phyloP scores from a whole-genome alignment of 2,329 filamentous ascomycete species.

The Fonsecaea multimorphosa region DNA sequence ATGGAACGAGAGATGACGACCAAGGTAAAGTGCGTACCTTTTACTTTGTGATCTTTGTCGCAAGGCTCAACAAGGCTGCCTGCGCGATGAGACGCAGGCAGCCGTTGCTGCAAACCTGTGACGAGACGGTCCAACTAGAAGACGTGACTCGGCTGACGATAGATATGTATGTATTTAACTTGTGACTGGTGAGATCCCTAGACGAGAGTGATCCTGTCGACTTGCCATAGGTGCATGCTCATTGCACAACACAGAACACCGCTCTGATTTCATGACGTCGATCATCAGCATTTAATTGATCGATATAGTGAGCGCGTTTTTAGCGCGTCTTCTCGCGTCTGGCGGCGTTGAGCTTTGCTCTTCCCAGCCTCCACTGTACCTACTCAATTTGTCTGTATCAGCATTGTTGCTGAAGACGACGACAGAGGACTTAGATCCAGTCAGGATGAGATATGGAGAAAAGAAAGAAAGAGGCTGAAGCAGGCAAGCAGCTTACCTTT shows the following conservation, averaged over 20 bases:
- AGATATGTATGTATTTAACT: not conserved
- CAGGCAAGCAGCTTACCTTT: not conserved
- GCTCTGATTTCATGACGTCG: not conserved
- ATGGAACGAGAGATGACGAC: not conserved
- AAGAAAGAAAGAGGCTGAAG: not conserved
- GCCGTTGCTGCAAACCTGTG: not conserved
- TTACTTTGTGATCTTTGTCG: not conserved
- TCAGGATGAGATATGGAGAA: too few species aligned
- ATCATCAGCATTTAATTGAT: not conserved
- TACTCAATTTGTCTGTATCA: too few species aligned
- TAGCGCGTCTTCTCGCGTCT: not conserved
- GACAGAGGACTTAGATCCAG: not conserved
- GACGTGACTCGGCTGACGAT: not conserved
- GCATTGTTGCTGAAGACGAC: not conserved
- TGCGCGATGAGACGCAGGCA: not conserved
- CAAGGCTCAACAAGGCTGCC: slow-evolving; percentile 4
- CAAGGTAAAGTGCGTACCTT: not conserved
- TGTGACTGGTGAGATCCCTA: not conserved
- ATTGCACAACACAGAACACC: not conserved
- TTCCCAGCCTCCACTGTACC: not conserved
- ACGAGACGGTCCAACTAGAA: not conserved
- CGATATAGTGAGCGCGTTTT: not conserved
- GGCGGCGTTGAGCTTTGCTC: not conserved
- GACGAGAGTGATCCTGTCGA: not conserved
- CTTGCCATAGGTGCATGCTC: not conserved